These are phyloP conservation scores for Heimioporus sp. DNA, from an alignment of 768 basidiomycete genomes.

Conservation along the genomic window DNA sequence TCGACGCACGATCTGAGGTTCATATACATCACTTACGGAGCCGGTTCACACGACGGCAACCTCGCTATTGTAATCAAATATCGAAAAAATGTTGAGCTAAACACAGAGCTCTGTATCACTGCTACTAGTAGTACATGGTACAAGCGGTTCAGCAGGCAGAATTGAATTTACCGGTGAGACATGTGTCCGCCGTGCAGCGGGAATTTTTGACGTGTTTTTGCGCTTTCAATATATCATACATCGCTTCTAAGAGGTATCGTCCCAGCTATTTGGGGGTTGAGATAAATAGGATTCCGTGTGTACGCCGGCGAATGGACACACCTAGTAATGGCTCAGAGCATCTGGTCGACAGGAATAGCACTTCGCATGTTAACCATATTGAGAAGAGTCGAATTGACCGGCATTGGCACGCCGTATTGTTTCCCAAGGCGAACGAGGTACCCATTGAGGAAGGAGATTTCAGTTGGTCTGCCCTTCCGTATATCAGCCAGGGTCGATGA, in stretches of 20 bases:
- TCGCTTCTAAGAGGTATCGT: no score
- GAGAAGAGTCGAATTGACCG: conserved; percentile 52
- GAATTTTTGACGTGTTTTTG: background rate
- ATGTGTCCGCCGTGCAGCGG: no score
- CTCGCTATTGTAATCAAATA: no score
- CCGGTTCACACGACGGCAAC: no score
- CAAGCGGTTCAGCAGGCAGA: no score
- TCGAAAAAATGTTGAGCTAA: no score
- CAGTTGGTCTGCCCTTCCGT: conserved; percentile 57
- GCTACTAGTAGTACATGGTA: no score
- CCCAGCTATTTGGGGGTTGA: background rate
- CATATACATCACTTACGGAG: no score
- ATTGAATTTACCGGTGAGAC: no score
- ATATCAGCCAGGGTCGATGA: conserved; percentile 84
- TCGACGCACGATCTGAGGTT: no score
- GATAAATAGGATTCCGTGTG: background rate
- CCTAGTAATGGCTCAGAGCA: conserved; percentile 17
- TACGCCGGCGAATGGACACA: conserved; percentile 2
- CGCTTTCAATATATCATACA: no score
- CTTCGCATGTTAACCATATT: conserved; percentile 60
- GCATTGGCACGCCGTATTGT: conserved; percentile 55
- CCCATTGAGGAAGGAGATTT: conserved; percentile 83
- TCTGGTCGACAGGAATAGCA: conserved; percentile 52
- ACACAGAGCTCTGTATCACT: no score
- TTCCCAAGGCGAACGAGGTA: conserved; percentile 67